Base-by-base conservation (phyloP, 495 filamentous ascomycete species). In the Penicillium soppii region DNA sequence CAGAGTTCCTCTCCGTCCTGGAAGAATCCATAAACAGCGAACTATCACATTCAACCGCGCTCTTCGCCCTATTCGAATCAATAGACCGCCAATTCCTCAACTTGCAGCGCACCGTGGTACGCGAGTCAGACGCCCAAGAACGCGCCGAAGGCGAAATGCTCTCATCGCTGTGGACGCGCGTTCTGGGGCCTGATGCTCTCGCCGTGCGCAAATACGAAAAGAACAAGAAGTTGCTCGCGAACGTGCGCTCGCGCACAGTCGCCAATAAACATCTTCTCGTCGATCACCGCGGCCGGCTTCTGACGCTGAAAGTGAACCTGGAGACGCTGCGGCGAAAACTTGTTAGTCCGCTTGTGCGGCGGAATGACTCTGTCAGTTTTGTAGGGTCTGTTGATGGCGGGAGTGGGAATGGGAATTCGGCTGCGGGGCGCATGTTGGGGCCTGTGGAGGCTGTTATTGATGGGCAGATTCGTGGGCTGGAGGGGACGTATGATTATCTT, bases 61-160 rank as follows among this genome's bases (percentile, higher is more conserved):
- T 96, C 3, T 92, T 95, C 62, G 76, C 77, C 7, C 82, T 96
- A 8, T 96, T 95, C 68, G 90, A 95, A 53, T 80, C 83, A 44
- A 90, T 95, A 56, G 91, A 96, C 67, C 80, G 82, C 30, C 89
- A 95, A 59, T 95, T 96, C 72, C 75, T 88, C 36, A 96, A 94
- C 61, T 76, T 96, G 0, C 88, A 89, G 35, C 86, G 91, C 38
- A 87, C 86, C n/a, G 90, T 95, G 7, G 82, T 87, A 30, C 88
- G 89, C 63, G 91, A 96, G 61, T 79, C 82, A 16, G 86, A 88
- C 53, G 75, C 81, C 23, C 90, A 96, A 56, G 89, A 95, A 53
- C 80, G 84, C 4, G 78, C 82, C 12, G 88, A 95, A 61, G 82
- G 77, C 52, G 89, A 95, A 48, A 78, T 95, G 59, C 84, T 96